Percentiles rank a stretch among this genome's conserved stretches.
Evolutionary conservation across 2,329 filamentous ascomycete genomes (phyloP).

Genomic region (Chaetomiaceae sp.): DNA sequence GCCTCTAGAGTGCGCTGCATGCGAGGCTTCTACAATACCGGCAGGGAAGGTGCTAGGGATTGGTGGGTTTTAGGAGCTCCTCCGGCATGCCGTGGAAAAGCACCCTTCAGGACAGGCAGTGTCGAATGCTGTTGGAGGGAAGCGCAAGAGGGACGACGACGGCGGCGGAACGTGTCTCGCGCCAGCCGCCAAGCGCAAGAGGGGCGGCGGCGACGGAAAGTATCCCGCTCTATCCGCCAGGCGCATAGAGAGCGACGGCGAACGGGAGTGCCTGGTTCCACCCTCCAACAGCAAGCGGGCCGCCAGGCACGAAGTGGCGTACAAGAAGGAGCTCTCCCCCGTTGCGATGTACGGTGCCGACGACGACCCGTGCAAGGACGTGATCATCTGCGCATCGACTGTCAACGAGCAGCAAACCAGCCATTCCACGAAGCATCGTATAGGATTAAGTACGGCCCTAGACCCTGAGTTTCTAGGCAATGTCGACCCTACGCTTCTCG

Average conservation of each 20-base stretch:
- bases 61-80: constrained; percentile 10
- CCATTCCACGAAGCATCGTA: constrained; percentile 4
- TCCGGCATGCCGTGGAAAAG: constrained; percentile 10
- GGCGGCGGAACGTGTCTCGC: constrained; percentile 1
- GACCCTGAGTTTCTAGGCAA: constrained; percentile 8
- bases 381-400: constrained; percentile 12
- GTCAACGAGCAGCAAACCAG: constrained; percentile 9
- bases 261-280: not conserved
- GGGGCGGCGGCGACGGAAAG: constrained; percentile 2
- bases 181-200: constrained; percentile 6
- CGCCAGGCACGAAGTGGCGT: constrained; percentile 7
- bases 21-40: constrained; percentile 7
- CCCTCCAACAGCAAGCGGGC: constrained; percentile 5
- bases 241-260: constrained; percentile 1
- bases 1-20: constrained; percentile 4
- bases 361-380: constrained; percentile 6
- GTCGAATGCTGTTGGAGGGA: constrained; percentile 1
- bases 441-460: constrained; percentile 5
- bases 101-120: constrained; percentile 5
- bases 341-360: constrained; percentile 7
- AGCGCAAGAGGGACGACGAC: constrained; percentile 10
- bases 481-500: constrained; percentile 11
- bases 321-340: constrained; percentile 9
- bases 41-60: constrained; percentile 5
- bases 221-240: not conserved